Evolutionary conservation across 2,329 filamentous ascomycete genomes (phyloP).

Genomic region (Monilinia vaccinii-corymbosi): DNA sequence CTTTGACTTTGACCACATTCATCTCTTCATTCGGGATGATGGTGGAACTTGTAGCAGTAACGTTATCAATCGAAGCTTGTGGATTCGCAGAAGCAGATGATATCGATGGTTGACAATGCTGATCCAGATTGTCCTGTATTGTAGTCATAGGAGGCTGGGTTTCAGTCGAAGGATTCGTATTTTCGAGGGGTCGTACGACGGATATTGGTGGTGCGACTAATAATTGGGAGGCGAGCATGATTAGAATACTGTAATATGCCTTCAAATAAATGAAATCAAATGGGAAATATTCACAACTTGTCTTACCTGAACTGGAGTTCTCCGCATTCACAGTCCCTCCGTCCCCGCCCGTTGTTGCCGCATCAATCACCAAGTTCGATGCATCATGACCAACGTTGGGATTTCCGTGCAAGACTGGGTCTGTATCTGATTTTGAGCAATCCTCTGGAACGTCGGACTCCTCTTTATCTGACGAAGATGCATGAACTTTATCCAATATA

Average conservation of each 20-base stretch:
- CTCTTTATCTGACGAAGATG: neutral
- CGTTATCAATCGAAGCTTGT: slow-evolving; percentile 9
- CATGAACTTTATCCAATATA: neutral
- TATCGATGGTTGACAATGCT: neutral
- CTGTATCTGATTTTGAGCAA: neutral
- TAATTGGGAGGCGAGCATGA: slow-evolving; percentile 4
- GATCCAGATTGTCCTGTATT: neutral
- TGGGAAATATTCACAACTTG: neutral
- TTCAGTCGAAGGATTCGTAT: neutral
- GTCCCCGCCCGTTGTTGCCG: neutral
- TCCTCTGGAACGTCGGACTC: neutral
- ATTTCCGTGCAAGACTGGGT: neutral
- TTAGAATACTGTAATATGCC: neutral
- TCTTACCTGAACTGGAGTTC: slow-evolving; percentile 2
- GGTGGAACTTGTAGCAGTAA: slow-evolving; percentile 5
- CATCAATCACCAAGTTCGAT: neutral
- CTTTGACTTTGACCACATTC: slow-evolving; percentile 16
- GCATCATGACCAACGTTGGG: neutral
- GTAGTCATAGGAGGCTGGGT: slow-evolving; percentile 5
- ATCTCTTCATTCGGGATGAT: slow-evolving; percentile 16
- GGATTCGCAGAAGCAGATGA: slow-evolving; percentile 5
- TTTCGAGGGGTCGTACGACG: slow-evolving; percentile 7
- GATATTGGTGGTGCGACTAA: slow-evolving; percentile 8
- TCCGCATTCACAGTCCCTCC: neutral
- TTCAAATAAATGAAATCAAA: neutral